Conservation (phyloP, 2,329 filamentous ascomycete genomes). For the Helotiales sp. region DNA sequence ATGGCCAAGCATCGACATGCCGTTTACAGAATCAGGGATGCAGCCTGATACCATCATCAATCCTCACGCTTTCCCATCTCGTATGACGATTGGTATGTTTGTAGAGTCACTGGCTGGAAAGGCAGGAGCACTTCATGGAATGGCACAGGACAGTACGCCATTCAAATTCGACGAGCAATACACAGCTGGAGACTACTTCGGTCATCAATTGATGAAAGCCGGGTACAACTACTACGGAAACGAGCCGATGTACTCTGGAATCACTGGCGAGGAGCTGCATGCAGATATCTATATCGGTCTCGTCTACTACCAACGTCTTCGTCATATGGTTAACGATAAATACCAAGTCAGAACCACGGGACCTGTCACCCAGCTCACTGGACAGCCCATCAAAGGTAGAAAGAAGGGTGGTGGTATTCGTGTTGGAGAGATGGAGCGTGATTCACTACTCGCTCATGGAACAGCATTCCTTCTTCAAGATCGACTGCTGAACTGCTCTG, state of each 20-base stretch:
- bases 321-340: conserved; percentile 99
- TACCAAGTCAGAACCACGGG: conserved; percentile 97
- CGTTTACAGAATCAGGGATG: conserved; percentile 94
- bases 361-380: conserved; percentile 84
- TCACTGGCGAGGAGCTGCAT: conserved; percentile 89
- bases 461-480: conserved; percentile 95
- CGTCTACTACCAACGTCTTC: conserved; percentile 95
- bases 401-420: conserved; percentile 97
- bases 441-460: conserved; percentile 91
- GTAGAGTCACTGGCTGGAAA: conserved; percentile 96
- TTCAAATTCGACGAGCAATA: conserved; percentile 93
- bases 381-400: conserved; percentile 95
- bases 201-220: conserved; percentile 89
- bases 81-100: conserved; percentile 99
- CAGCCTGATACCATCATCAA: conserved; percentile 99
- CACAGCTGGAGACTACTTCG: conserved; percentile 92
- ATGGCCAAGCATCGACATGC: conserved; percentile 92
- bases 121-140: conserved; percentile 86
- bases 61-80: conserved; percentile 97
- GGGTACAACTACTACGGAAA: conserved; percentile 99
- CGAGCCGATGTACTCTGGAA: conserved; percentile 97
- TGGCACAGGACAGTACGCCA: conserved; percentile 94
- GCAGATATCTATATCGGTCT: conserved; percentile 97
- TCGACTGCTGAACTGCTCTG: conserved; percentile 93
- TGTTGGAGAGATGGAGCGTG: conserved; percentile 98